Conservation (phyloP, 495 filamentous ascomycete genomes). For the Aeminium ludgeri region DNA sequence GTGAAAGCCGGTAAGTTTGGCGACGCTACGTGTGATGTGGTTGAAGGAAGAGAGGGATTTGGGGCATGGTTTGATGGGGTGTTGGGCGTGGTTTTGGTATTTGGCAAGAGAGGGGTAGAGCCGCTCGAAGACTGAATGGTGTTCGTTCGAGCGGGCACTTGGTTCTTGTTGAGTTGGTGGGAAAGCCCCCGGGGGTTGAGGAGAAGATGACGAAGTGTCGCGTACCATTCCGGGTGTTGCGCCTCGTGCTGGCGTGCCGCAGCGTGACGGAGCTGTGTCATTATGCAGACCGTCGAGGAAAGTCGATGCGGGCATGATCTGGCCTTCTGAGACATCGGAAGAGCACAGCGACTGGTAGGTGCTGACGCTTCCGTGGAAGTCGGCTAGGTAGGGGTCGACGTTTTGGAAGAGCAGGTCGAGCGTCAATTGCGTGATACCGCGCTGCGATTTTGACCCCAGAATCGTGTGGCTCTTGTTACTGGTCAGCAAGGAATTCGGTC, state of each 20-base stretch:
- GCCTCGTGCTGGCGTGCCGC: constrained; percentile 42
- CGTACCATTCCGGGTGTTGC: constrained; percentile 71
- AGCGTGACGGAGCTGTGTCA: constrained; percentile 26
- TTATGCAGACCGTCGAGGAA: constrained; percentile 71
- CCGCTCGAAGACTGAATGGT: constrained; percentile 8
- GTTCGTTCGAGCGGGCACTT: not conserved
- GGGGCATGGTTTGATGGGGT: constrained; percentile 7
- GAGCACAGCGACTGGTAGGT: constrained; percentile 54
- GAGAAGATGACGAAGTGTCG: constrained; percentile 4
- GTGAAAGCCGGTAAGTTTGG: constrained; percentile 21
- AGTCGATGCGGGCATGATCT: constrained; percentile 53
- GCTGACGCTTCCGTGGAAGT: constrained; percentile 36
- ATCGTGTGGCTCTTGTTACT: constrained; percentile 76
- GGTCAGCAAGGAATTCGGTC: not conserved
- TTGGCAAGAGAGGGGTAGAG: constrained; percentile 14
- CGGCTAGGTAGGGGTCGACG: constrained; percentile 46
- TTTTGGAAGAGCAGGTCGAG: constrained; percentile 80
- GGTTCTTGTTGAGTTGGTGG: too few species aligned
- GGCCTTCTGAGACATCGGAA: constrained; percentile 68
- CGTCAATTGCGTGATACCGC: constrained; percentile 79
- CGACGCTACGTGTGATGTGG: constrained; percentile 20
- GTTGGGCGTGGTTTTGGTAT: not conserved
- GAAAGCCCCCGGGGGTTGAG: constrained; percentile 5
- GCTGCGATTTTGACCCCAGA: constrained; percentile 68
- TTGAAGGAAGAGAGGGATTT: constrained; percentile 6